Base-by-base conservation (phyloP, 2,329 filamentous ascomycete genomes). In the Penicillium thymicola region DNA sequence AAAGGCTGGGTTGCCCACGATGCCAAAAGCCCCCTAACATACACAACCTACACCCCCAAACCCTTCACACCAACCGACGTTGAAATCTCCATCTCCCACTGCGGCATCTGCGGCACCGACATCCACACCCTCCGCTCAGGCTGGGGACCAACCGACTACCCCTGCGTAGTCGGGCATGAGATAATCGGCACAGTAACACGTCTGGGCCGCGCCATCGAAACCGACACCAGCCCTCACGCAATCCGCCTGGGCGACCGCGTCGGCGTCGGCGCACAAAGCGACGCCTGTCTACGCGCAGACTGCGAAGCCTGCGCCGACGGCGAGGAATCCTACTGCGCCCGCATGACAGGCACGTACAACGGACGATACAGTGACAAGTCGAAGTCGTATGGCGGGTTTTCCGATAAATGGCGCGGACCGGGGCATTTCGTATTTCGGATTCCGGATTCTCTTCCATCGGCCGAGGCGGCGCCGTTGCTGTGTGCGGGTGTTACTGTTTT, bases 401-500 rank as follows among this genome's bases (percentile, higher is more conserved):
- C 82, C 7, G 74, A 78, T 50, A 79, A 82, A 58, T 80, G 80
- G 67, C 79, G 85, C 16, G 80, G 79, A 0, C 79, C 80, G 1
- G 77, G 74, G 16, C 81, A 83, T 63, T 92, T 90, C 61, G 80
- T 79, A 0, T 75, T 85, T 65, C 79, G 75, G 66, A 85, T 86
- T 56, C 84, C 84, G 0, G 77, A 80, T 14, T 68, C 59, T 0
- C 59, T 86, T 28, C 65, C 72, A 1, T 79, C 75, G 30, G 78
- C 77, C 10, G 76, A 80, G 55, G 83, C 82, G 1, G 83, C 89
- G 1, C 89, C 89, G 1, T 85, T 94, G 78, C 79, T 93, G 28
- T 93, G 90, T 68, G 90, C 85, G 1, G 90, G 90, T 1, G 81
- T 93, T 51, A 94, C 90, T 0, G 82, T 87, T 0, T 94, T 83